Evolutionary conservation across 108 stramenopile genomes (phyloP), one percentile per base, ranked within the genome.

Genomic region (Cyclostephanos tholiformis): DNA sequence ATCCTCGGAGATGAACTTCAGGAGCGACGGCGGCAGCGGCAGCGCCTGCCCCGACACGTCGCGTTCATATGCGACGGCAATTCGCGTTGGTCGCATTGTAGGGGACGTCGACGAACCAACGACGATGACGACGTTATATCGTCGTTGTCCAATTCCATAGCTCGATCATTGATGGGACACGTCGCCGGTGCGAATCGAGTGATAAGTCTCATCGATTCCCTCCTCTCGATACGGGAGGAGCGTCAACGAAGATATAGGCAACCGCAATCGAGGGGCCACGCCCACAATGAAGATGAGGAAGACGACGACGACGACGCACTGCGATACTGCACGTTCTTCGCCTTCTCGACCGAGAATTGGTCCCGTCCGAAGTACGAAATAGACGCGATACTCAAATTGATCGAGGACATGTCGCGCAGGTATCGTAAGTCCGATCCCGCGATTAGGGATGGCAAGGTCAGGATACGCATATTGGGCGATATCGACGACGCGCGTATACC

Each of bases 321-420:
- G 41, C 66, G 80, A 44, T 87, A 77, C 50, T 83, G 88, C 58
- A 97, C 97, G 16, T 59, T 97, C 25, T 97, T 91, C 76, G 92
- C 84, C 20, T 95, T 97, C 75, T 91, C 89, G n/a, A 90, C 95
- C n/a, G 93, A 97, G 76, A 97, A 97, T 68, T 96, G 95, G 95
- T 85, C 80, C 43, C 85, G 96, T 43, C 73, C 87, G 0, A 17
- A 22, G n/a, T 35, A 53, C 9, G 94, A 95, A 83, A 90, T 93
- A 62, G 20, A 49, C 22, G 77, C 80, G 27, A 77, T 95, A 29
- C 86, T 90, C 58, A 35, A 44, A 16, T 66, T 92, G 7, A 87
- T 96, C 49, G 90, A 90, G 74, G 32, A 55, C 19, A 67, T 85
- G 8, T 88, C 76, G 3, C 25, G 75, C 7, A 63, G 64, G 59